Conservation (phyloP, 2,329 filamentous ascomycete species). For the Venturia pyrina region DNA sequence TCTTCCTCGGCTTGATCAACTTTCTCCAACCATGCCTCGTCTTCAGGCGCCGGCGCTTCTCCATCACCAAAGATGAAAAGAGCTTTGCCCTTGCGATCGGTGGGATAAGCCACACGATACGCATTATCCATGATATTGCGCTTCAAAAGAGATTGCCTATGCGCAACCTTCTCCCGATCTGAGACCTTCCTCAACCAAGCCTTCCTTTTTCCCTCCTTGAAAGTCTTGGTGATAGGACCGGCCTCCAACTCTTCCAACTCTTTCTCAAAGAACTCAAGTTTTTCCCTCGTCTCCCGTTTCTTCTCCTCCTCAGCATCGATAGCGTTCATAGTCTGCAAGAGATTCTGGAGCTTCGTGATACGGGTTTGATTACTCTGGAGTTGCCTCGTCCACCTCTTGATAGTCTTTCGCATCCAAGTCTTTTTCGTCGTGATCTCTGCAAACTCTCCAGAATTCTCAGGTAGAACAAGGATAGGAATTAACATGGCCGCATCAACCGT, state of each 20-base stretch:
- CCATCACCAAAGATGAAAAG: background rate
- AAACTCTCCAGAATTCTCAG: background rate
- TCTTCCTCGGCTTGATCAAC: background rate
- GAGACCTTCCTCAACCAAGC: background rate
- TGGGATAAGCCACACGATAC: background rate
- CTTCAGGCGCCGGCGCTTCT: background rate
- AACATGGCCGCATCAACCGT: conserved; percentile 1
- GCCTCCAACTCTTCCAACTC: background rate
- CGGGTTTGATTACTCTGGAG: background rate
- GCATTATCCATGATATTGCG: background rate
- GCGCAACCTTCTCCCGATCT: background rate
- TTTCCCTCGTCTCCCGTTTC: background rate
- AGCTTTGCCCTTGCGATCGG: background rate
- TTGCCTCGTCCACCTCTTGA: background rate
- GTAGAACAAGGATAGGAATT: background rate
- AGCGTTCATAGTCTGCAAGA: background rate
- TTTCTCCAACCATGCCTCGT: background rate
- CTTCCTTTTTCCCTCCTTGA: background rate
- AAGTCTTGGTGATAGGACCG: background rate
- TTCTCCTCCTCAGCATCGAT: background rate
- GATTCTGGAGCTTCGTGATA: background rate
- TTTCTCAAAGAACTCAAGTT: background rate
- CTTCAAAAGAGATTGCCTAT: background rate
- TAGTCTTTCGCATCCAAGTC: background rate
- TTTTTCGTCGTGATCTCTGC: background rate